Percentiles rank a stretch among this genome's conserved stretches.
phyloP scores from a whole-genome alignment of 2,329 filamentous ascomycete species.

The Chaetomium sp. region DNA sequence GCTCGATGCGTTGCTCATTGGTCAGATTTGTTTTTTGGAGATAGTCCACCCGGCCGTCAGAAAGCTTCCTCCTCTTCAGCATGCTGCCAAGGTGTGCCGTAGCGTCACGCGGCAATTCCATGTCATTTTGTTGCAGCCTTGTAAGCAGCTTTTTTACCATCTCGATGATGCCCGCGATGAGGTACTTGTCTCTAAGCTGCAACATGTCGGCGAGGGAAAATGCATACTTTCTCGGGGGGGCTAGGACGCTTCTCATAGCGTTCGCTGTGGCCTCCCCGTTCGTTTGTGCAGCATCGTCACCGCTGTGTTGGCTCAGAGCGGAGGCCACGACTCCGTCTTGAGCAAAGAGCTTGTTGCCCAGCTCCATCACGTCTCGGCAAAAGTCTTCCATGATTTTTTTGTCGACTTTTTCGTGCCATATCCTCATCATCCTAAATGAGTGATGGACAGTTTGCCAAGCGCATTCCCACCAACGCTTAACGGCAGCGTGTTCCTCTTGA shows the following conservation, averaged over 20 bases:
- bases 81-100: slow-evolving; percentile 59
- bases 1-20: slow-evolving; percentile 75
- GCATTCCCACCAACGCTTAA: slow-evolving; percentile 74
- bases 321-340: slow-evolving; percentile 79
- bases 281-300: slow-evolving; percentile 5
- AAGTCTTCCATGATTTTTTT: slow-evolving; percentile 82
- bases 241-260: slow-evolving; percentile 47
- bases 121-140: slow-evolving; percentile 68
- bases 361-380: slow-evolving; percentile 90
- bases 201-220: slow-evolving; percentile 81
- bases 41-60: slow-evolving; percentile 42
- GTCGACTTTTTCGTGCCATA: slow-evolving; percentile 71
- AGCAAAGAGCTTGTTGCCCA: slow-evolving; percentile 77
- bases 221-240: slow-evolving; percentile 52
- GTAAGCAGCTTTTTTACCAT: slow-evolving; percentile 79
- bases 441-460: slow-evolving; percentile 77
- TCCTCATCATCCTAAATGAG: slow-evolving; percentile 76
- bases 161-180: slow-evolving; percentile 74
- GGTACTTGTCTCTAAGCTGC: slow-evolving; percentile 77
- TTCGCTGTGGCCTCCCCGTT: slow-evolving; percentile 12
- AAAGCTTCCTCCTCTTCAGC: slow-evolving; percentile 53
- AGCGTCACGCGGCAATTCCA: slow-evolving; percentile 59
- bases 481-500: slow-evolving; percentile 54
- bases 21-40: slow-evolving; percentile 71
- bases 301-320: slow-evolving; percentile 42